A percentile compares a stretch with the other conserved stretches of the same genome.
Evolutionary conservation across 176 grass and related monocot genomes (phyloP).

Genomic region (Oryza rufipogon): DNA sequence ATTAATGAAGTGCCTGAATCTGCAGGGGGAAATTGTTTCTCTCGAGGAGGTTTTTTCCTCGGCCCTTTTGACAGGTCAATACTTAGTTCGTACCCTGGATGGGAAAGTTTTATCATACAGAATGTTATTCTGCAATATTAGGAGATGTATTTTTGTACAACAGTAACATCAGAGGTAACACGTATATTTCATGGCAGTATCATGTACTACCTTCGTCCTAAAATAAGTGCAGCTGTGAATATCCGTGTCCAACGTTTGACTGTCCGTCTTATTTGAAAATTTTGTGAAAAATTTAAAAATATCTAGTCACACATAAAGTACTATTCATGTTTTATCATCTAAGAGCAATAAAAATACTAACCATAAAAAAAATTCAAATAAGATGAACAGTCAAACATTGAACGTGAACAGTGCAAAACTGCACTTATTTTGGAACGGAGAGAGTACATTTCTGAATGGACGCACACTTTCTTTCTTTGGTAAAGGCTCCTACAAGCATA

Average conservation of each 20-base stretch:
- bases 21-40: slow-evolving; percentile 24
- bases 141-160: slow-evolving; percentile 2
- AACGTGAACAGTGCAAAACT: too few relatives aligned
- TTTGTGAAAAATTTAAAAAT: too few relatives aligned
- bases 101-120: neutral
- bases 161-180: neutral
- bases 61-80: slow-evolving; percentile 8
- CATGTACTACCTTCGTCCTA: neutral
- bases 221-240: too few relatives aligned
- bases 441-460: neutral
- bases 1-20: slow-evolving; percentile 19
- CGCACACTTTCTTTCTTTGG: neutral
- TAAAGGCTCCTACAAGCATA: neutral
- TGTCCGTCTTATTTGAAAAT: too few relatives aligned
- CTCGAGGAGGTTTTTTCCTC: neutral
- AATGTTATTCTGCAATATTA: neutral
- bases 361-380: too few relatives aligned
- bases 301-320: too few relatives aligned
- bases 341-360: too few relatives aligned
- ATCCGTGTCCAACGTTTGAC: too few relatives aligned
- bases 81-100: neutral
- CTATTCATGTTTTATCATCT: too few relatives aligned
- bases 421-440: too few relatives aligned
- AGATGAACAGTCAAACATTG: too few relatives aligned
- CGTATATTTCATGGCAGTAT: neutral